A percentile compares a stretch with the other conserved stretches of the same genome.
phyloP scores from a whole-genome alignment of 257 asterid genomes.

The Penstemon eatonii region DNA sequence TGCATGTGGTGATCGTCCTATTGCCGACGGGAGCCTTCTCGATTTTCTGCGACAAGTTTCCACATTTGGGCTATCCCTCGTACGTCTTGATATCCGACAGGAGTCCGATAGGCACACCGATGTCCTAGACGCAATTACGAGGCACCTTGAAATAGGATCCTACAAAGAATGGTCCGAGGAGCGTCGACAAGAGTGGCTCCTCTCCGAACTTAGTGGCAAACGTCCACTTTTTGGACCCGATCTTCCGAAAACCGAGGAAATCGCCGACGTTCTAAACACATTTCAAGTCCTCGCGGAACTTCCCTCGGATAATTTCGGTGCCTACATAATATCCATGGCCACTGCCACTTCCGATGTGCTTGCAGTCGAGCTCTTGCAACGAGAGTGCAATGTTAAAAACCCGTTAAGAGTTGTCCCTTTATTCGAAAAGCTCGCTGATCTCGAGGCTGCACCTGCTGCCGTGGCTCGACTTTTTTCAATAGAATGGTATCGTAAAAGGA shows the following conservation, averaged over 20 bases:
- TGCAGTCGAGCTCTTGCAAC: constrained; percentile 90
- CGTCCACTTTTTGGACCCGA: constrained; percentile 94
- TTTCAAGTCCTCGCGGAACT: constrained; percentile 80
- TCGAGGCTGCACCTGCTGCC: constrained; percentile 83
- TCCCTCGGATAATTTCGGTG: constrained; percentile 77
- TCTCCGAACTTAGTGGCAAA: constrained; percentile 78
- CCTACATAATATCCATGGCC: constrained; percentile 93
- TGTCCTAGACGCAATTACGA: constrained; percentile 84
- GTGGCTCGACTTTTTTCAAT: constrained; percentile 82
- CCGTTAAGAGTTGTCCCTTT: constrained; percentile 87
- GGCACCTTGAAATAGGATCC: constrained; percentile 82
- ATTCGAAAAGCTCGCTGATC: constrained; percentile 94
- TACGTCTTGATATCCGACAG: constrained; percentile 90
- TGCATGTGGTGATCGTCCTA: constrained; percentile 78
- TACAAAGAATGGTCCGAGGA: constrained; percentile 90
- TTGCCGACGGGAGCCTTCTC: constrained; percentile 96
- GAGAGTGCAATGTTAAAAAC: constrained; percentile 69
- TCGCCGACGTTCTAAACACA: constrained; percentile 79
- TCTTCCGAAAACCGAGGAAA: constrained; percentile 85
- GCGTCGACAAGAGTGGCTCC: constrained; percentile 84
- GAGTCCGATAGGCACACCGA: constrained; percentile 94
- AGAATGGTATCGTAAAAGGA: constrained; percentile 80
- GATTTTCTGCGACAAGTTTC: constrained; percentile 94
- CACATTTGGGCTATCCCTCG: constrained; percentile 89
- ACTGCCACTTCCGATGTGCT: constrained; percentile 95